Evolutionary conservation across 768 basidiomycete genomes (phyloP), one percentile per base, ranked within the genome.

Genomic region (Russula compacta): DNA sequence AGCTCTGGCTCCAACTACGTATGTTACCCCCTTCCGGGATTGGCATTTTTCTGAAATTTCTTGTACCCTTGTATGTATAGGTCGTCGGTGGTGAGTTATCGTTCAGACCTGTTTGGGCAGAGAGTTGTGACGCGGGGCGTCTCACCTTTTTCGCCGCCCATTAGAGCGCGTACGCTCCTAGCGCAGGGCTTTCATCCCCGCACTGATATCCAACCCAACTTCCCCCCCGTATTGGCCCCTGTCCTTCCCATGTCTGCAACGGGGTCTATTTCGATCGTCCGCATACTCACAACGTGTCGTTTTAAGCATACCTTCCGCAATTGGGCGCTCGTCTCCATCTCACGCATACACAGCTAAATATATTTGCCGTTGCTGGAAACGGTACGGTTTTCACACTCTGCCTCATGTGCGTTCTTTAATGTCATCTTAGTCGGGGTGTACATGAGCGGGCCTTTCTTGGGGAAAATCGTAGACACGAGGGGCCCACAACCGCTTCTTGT

Each of bases 281-380:
- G 33, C 35, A n/a, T 35, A 40, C 51, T 67, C 36, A 56, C 35
- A 11, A 47, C 36, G 24, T 52, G 12, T 43, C n/a, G 19, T 39
- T 39, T 61, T 2, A 62, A 85, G 92, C 91, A 19, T 97, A 94
- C 70, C 83, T 88, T 1, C 92, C 93, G 0, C 92, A 95, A 70
- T 80, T 95, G 5, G 89, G 88, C 1, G 74, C 83, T n/a, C 81
- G 83, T 43, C 79, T 95, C 17, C 76, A 79, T 49, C 81, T 95
- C 53, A 80, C 82, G 4, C 88, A 94, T 57, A 95, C 92, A 0
- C 83, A 88, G 59, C 76, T 92, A 39, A 95, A 95, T 66, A 71
- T 93, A 39, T 81, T 95, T 17, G 92, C 83, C 15, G 75, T 88
- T n/a, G 86, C 85, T 1, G 87, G 83, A n/a, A 91, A 87, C 67